Evolutionary conservation across 2,329 filamentous ascomycete genomes (phyloP), one percentile per base, ranked within the genome.

Genomic region (Sporothrix curviconia): DNA sequence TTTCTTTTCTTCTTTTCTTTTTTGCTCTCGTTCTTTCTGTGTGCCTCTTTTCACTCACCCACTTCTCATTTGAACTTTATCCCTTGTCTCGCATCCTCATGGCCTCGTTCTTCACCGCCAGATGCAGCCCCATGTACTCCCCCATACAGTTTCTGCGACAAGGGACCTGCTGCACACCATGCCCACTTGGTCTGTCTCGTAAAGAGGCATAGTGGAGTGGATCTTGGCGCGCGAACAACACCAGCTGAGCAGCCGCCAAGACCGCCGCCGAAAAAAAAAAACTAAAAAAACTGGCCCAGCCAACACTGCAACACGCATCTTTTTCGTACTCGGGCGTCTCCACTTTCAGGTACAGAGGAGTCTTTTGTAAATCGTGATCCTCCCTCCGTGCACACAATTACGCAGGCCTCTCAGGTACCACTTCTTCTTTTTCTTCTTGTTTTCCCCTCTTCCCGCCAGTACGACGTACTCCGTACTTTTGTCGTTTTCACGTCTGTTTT

Each of bases 21-120:
- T 37, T 37, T 37, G 32, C 9, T 7, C n/a, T n/a, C n/a, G 14
- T 30, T 32, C 9, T 36, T 22, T 22, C 8, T 32, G 4, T 39
- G 14, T 40, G 7, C 25, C 32, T 9, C 3, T 24, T 28, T 32
- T 25, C 39, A 17, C 11, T 5, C 15, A 25, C 36, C n/a, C n/a
- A n/a, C n/a, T n/a, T 22, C 39, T 52, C 24, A 24, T 43, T n/a
- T n/a, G n/a, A n/a, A n/a, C n/a, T 34, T 28, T 14, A 37, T 39
- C 50, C 36, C 51, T 44, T 55, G 55, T 57, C 55, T 53, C 49
- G 40, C 49, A 57, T 57, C 55, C 55, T 39, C 55, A 57, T 57
- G 55, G 55, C 49, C 19, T 47, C 53, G 11, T 43, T 54, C 55
- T 57, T 57, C 55, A 57, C 55, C 55, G 55, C 55, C 47, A 51